Evolutionary conservation across 768 basidiomycete genomes (phyloP).

Genomic region (Termitomyces sp.): DNA sequence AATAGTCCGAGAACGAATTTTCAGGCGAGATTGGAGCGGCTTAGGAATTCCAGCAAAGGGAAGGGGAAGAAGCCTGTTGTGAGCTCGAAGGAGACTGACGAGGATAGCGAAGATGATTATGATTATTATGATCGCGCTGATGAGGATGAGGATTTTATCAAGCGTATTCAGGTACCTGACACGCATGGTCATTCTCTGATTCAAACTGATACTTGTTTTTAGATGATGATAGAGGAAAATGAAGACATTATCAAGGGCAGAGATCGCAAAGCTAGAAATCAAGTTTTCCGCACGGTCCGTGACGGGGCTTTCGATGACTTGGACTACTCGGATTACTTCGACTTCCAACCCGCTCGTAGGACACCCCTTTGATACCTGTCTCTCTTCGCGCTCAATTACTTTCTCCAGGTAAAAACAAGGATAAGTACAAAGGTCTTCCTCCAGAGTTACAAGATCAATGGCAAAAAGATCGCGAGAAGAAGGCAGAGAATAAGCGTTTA

Average conservation of each 20-base stretch:
- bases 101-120: slow-evolving; percentile 28
- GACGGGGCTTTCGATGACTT: slow-evolving; percentile 47
- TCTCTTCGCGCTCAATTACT: not conserved
- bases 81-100: slow-evolving; percentile 18
- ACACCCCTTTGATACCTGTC: slow-evolving; percentile 7
- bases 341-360: slow-evolving; percentile 47
- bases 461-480: slow-evolving; percentile 78
- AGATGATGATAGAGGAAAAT: slow-evolving; percentile 63
- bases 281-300: slow-evolving; percentile 52
- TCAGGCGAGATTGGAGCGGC: slow-evolving; percentile 34
- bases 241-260: slow-evolving; percentile 37
- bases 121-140: slow-evolving; percentile 30
- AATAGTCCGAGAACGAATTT: slow-evolving; percentile 39
- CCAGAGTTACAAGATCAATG: slow-evolving; percentile 60
- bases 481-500: slow-evolving; percentile 66
- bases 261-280: slow-evolving; percentile 45
- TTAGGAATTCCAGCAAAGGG: slow-evolving; percentile 23
- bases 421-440: slow-evolving; percentile 48
- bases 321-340: slow-evolving; percentile 16
- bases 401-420: slow-evolving; percentile 37
- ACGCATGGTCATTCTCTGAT: not conserved
- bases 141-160: slow-evolving; percentile 52
- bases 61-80: slow-evolving; percentile 20
- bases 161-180: slow-evolving; percentile 44
- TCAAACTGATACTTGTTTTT: not conserved